Base-by-base conservation (phyloP, 2,329 filamentous ascomycete genomes). In the Verticillium dahliae region DNA sequence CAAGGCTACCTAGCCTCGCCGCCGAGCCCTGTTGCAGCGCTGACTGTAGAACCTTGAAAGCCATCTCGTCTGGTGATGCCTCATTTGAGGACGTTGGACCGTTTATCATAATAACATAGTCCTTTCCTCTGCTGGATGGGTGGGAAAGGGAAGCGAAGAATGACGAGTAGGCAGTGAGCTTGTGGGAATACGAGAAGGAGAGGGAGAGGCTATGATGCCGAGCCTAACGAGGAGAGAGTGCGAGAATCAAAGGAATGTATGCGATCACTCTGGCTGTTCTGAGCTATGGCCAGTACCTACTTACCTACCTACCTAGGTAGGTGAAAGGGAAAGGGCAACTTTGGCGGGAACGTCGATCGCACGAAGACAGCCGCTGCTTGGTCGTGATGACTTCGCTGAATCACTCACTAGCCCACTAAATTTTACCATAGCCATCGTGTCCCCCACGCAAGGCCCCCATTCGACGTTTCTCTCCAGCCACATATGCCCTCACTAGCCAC, bases 1-100 rank as follows among this genome's bases (percentile, higher is more conserved):
- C 76, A 31, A 98, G 76, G 59, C 79, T 81, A 4, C 90, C 92
- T 9, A 94, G 76, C 59, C 92, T 85, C 39, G 90, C 84, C 27
- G 77, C 78, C 34, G 74, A 69, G 27, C 73, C 76, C 61, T 78
- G 74, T 27, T 70, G 68, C 2, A 73, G 64, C 14, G 75, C 71
- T n/a, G 73, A 69, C 62, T 75, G 78, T 34, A 84, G 65, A n/a
- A 84, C 68, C 62, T 80, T 75, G 64, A 85, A 85, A 63, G 71
- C 73, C 73, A 76, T 75, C 57, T 64, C 67, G 54, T 65, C 61
- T 22, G 39, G 65, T 57, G 62, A 61, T 59, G 57, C 55, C 56
- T 37, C 58, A 41, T 60, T 57, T 64, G 59, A 62, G 61, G 60
- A 59, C 57, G 58, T 63, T 60, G 66, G 31, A 37, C 65, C 62